phyloP scores from a whole-genome alignment of 345 rosid species.

The Cardamine occulta region DNA sequence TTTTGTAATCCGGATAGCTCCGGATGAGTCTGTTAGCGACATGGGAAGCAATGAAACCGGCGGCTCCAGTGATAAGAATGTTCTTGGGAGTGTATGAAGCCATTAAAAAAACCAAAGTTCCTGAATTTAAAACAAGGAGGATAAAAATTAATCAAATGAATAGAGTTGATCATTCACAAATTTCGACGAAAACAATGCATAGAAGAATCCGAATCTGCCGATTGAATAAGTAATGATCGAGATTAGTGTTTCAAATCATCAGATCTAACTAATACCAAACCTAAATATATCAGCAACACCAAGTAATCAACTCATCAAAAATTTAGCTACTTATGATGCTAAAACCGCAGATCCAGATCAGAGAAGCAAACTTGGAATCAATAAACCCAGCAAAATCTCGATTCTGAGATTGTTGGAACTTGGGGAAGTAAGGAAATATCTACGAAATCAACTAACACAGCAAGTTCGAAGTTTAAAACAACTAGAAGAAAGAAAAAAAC shows the following conservation, averaged over 20 bases:
- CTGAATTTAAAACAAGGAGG: constrained; percentile 4
- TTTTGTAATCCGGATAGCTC: constrained; percentile 77
- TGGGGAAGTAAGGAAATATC: background rate
- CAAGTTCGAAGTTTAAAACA: background rate
- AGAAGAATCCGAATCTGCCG: background rate
- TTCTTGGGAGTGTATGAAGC: constrained; percentile 65
- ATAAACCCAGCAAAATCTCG: background rate
- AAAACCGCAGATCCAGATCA: constrained; percentile 31
- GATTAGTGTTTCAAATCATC: constrained; percentile 10
- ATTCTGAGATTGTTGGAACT: background rate
- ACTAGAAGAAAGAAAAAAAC: too few relatives aligned
- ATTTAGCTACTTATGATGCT: background rate
- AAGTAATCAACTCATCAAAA: background rate
- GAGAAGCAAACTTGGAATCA: background rate
- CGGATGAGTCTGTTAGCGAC: constrained; percentile 68
- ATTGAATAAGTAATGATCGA: background rate
- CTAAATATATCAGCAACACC: background rate
- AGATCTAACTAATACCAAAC: constrained; percentile 19
- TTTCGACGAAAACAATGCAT: background rate
- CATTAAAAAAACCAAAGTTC: constrained; percentile 32
- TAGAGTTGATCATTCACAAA: background rate
- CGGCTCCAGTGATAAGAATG: constrained; percentile 83
- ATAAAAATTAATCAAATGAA: background rate
- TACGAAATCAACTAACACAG: background rate
- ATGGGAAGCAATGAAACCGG: constrained; percentile 82